phyloP scores from a whole-genome alignment of 306 rosid species.

The Begonia peltatifolia region DNA sequence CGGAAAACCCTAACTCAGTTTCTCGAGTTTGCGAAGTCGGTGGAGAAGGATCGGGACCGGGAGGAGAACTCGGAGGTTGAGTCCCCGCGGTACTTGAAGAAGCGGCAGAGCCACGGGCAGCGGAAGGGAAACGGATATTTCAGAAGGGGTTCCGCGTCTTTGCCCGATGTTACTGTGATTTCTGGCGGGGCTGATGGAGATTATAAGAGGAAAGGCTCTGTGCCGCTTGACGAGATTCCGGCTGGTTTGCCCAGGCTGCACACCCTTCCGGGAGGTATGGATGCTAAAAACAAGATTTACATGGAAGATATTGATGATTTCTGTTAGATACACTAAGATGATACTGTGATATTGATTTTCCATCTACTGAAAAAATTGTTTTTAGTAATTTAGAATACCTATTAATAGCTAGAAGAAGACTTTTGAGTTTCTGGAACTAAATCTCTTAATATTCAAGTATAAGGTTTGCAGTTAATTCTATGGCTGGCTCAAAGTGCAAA shows the following conservation, averaged over 20 bases:
- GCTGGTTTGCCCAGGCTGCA: conserved; percentile 73
- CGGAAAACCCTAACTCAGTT: conserved; percentile 78
- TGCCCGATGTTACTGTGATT: conserved; percentile 66
- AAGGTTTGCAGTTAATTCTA: no score
- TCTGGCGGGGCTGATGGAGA: conserved; percentile 34
- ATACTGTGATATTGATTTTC: background rate
- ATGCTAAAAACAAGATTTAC: background rate
- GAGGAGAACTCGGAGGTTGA: conserved; percentile 29
- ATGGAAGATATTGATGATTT: background rate
- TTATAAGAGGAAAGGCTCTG: conserved; percentile 38
- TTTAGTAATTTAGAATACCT: no score
- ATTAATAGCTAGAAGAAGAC: no score
- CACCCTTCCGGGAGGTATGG: conserved; percentile 74
- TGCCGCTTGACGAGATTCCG: conserved; percentile 62
- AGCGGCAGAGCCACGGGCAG: conserved; percentile 26
- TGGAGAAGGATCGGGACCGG: conserved; percentile 35
- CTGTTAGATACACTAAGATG: background rate
- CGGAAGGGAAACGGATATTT: conserved; percentile 26
- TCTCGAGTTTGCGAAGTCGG: conserved; percentile 73
- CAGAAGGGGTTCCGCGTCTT: conserved; percentile 46
- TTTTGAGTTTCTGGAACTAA: no score
- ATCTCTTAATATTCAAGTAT: no score
- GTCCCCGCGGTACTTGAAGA: conserved; percentile 43
- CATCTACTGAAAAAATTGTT: no score
- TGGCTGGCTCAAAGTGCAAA: no score